phyloP scores from a whole-genome alignment of 495 filamentous ascomycete genomes.

The Chaetomidium leptoderma region DNA sequence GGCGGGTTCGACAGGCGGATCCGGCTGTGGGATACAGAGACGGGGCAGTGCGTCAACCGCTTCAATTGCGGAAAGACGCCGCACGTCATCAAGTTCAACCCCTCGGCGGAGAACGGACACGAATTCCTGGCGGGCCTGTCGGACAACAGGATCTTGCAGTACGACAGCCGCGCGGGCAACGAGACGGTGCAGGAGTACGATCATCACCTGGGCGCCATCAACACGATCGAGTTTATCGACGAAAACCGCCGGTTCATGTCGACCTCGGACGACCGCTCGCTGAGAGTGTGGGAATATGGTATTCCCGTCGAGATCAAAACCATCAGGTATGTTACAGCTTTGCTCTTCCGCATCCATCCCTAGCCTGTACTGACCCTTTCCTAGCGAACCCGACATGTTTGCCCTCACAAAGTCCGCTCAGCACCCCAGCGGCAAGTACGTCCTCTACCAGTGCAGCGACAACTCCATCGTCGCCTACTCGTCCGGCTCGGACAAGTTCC shows the following conservation, averaged over 20 bases:
- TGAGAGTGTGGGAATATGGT: constrained; percentile 95
- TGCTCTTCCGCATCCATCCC: neutral
- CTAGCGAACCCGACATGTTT: constrained; percentile 96
- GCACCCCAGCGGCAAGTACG: constrained; percentile 87
- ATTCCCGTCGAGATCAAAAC: constrained; percentile 71
- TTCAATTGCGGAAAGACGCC: constrained; percentile 93
- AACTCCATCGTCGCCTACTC: constrained; percentile 97
- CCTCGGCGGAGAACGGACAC: constrained; percentile 64
- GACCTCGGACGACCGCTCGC: constrained; percentile 91
- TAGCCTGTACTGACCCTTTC: constrained; percentile 58
- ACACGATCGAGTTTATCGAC: constrained; percentile 95
- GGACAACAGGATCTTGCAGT: constrained; percentile 98
- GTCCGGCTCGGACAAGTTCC: constrained; percentile 77
- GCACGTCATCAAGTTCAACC: constrained; percentile 92
- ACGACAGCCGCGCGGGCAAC: constrained; percentile 73
- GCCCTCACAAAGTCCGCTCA: constrained; percentile 73
- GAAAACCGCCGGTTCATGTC: constrained; percentile 94
- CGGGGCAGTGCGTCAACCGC: constrained; percentile 75
- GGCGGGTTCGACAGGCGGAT: constrained; percentile 90
- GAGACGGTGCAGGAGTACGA: constrained; percentile 96
- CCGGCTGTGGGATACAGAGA: constrained; percentile 98
- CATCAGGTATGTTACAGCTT: constrained; percentile 25
- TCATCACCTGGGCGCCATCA: constrained; percentile 94
- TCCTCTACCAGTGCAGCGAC: constrained; percentile 86
- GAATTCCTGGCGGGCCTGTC: constrained; percentile 96